These are phyloP conservation scores for Mycena pura DNA, from an alignment of 768 basidiomycete genomes.

Conservation along the genomic window DNA sequence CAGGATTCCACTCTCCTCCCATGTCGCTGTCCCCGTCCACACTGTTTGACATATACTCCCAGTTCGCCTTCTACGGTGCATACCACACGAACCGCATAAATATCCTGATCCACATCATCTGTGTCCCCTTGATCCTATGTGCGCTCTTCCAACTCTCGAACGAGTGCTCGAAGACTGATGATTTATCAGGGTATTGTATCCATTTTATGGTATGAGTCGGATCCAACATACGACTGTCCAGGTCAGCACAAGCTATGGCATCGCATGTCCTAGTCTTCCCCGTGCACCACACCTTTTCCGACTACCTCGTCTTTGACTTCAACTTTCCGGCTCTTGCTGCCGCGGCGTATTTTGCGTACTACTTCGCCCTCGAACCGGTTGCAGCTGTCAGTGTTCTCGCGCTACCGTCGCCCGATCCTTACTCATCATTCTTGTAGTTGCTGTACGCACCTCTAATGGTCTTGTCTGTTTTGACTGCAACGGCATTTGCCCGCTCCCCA, in stretches of 20 bases:
- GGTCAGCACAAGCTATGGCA: conserved; percentile 67
- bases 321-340: conserved; percentile 70
- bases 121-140: conserved; percentile 88
- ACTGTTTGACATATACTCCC: conserved; percentile 69
- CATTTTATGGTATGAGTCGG: neutral
- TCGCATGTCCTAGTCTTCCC: conserved; percentile 57
- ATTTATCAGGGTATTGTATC: neutral
- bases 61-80: conserved; percentile 94
- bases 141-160: conserved; percentile 37
- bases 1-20: neutral
- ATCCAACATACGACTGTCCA: conserved; percentile 33
- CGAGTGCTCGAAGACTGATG: neutral
- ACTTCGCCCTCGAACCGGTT: conserved; percentile 78
- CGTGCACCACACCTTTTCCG: conserved; percentile 57
- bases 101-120: conserved; percentile 83
- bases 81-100: conserved; percentile 89
- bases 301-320: conserved; percentile 72
- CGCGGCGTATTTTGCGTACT: conserved; percentile 72
- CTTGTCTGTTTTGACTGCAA: conserved; percentile 72
- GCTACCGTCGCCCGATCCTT: no score
- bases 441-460: conserved; percentile 80
- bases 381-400: conserved; percentile 71
- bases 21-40: conserved; percentile 33
- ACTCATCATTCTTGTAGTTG: conserved; percentile 50
- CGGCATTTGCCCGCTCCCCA: conserved; percentile 62